Base-by-base conservation (phyloP, 352 stramenopile genomes). In the Phytophthora megakarya region DNA sequence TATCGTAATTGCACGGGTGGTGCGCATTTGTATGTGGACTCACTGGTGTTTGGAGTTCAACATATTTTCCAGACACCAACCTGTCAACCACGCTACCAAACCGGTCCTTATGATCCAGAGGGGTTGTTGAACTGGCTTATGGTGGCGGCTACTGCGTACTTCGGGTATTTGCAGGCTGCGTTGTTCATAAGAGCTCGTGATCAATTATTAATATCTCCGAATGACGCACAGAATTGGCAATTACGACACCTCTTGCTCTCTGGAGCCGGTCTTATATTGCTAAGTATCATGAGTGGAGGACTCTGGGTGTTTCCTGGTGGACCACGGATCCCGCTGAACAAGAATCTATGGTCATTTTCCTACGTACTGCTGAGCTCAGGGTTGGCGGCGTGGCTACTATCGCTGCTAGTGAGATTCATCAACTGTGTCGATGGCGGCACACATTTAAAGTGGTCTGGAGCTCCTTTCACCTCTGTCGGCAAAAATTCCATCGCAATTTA, bases 291-390 rank as follows among this genome's bases (percentile, higher is more conserved):
- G 32, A 46, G 19, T 13, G 65, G 60, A 48, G 65, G 65, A 1
- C 54, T 73, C n/a, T 73, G 59, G 59, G n/a, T 73, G 10, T 73
- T 73, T 49, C 60, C 59, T 39, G 3, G 13, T 30, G 52, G 47
- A 0, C 60, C 65, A 13, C 70, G 67, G 62, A 80, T 96, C 25
- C 86, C 88, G 15, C 33, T 96, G 13, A 93, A 92, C 77, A 96
- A 96, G 74, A 96, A 96, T 59, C 46, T 95, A 18, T 96, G 87
- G 84, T 92, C 81, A 19, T 39, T 90, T 15, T 81, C 85, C 37
- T 96, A 87, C 51, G 67, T 92, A 18, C 35, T 88, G 10, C 38
- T 84, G 25, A 82, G 69, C 30, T 69, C 73, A 6, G 84, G 73
- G 0, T 48, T 83, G 15, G 78, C 77, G 3, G 61, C 68, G 25